phyloP scores from a whole-genome alignment of 1,284 basidiomycete genomes.

The Heterobasidion annosum region DNA sequence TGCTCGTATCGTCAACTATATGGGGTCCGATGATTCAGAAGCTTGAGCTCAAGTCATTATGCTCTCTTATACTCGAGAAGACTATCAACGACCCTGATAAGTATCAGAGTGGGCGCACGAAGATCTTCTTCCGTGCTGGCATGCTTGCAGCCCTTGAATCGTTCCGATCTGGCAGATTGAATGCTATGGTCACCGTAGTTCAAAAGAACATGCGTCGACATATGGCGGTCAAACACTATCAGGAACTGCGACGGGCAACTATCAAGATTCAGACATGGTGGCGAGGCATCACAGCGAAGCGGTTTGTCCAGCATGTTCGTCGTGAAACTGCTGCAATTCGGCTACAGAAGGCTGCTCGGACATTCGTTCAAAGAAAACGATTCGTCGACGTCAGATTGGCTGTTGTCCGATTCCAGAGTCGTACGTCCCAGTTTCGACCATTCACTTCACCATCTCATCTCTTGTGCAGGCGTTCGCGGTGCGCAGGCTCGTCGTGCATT shows the following conservation, averaged over 20 bases:
- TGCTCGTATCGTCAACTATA: constrained; percentile 82
- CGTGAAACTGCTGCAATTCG: constrained; percentile 69
- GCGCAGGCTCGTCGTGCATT: constrained; percentile 65
- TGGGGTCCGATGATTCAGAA: constrained; percentile 82
- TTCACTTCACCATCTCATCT: constrained; percentile 7
- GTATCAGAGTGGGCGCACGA: constrained; percentile 94
- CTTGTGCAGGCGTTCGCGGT: constrained; percentile 66
- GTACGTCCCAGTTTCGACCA: constrained; percentile 42
- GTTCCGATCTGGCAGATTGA: constrained; percentile 80
- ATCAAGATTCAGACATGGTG: constrained; percentile 93
- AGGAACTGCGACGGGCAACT: constrained; percentile 60
- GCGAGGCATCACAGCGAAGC: constrained; percentile 76
- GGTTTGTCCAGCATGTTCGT: constrained; percentile 64
- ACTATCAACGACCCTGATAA: constrained; percentile 93
- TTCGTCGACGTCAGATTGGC: constrained; percentile 61
- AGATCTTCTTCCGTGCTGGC: constrained; percentile 99
- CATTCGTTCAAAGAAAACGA: constrained; percentile 66
- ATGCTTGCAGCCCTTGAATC: constrained; percentile 98
- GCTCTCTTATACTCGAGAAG: constrained; percentile 75
- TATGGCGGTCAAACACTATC: constrained; percentile 80
- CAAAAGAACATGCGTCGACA: constrained; percentile 94
- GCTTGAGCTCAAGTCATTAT: constrained; percentile 76
- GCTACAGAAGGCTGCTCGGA: constrained; percentile 70
- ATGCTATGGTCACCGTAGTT: constrained; percentile 87
- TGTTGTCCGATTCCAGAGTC: constrained; percentile 75